Conservation (phyloP, 371 early-diverging fungal species). For the Mortierella sp. region DNA sequence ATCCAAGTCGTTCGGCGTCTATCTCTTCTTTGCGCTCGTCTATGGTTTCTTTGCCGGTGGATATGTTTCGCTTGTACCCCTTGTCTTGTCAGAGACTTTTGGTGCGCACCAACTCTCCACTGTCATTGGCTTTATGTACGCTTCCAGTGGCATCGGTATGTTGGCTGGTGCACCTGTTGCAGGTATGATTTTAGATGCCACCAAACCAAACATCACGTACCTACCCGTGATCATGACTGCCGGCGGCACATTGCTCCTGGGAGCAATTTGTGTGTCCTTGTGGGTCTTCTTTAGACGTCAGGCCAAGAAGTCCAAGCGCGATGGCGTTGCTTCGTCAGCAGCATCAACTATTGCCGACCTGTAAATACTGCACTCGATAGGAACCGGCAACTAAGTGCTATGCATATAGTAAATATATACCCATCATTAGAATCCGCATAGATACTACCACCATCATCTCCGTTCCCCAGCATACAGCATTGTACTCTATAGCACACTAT, state of each 20-base stretch:
- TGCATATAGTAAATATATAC: no score
- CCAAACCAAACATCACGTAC: conserved; percentile 54
- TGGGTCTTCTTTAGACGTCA: conserved; percentile 47
- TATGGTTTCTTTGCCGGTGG: conserved; percentile 76
- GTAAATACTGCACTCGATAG: neutral
- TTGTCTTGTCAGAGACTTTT: conserved; percentile 65
- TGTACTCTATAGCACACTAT: no score
- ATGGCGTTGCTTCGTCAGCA: conserved; percentile 16
- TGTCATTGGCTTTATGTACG: conserved; percentile 58
- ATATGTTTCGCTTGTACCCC: conserved; percentile 62
- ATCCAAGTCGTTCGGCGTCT: conserved; percentile 59
- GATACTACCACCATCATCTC: no score
- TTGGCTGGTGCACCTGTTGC: conserved; percentile 59
- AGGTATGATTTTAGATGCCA: conserved; percentile 59
- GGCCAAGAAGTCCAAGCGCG: conserved; percentile 42
- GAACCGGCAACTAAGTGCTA: no score
- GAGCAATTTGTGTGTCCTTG: conserved; percentile 41
- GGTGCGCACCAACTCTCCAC: conserved; percentile 59
- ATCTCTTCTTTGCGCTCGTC: conserved; percentile 66
- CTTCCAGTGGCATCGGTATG: conserved; percentile 55
- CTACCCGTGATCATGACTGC: conserved; percentile 66
- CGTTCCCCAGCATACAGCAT: no score
- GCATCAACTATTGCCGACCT: conserved; percentile 14
- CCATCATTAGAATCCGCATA: no score
- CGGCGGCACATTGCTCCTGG: conserved; percentile 59